Evolutionary conservation across 768 basidiomycete genomes (phyloP).

Genomic region (Psilocybe sp.): DNA sequence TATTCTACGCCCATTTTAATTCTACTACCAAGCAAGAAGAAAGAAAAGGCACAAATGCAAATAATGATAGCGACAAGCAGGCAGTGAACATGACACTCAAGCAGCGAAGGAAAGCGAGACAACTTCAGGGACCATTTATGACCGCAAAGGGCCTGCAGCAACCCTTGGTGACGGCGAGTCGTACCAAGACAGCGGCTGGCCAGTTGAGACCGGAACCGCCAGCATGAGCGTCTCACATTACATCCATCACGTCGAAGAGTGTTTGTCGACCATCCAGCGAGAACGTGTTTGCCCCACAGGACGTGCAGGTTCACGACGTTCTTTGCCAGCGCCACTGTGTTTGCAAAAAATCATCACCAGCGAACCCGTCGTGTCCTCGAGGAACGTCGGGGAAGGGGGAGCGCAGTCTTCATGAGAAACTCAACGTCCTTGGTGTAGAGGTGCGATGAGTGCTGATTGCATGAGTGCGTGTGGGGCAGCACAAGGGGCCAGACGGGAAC

Average conservation of each 20-base stretch:
- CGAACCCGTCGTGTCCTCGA: slow-evolving; percentile 18
- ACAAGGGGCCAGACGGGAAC: slow-evolving; percentile 63
- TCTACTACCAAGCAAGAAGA: no score
- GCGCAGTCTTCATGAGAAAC: slow-evolving; percentile 49
- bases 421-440: slow-evolving; percentile 61
- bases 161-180: background rate
- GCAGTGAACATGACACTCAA: background rate
- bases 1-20: no score
- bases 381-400: slow-evolving; percentile 34
- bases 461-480: slow-evolving; percentile 61
- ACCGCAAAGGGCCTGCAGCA: background rate
- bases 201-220: slow-evolving; percentile 52
- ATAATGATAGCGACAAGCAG: background rate
- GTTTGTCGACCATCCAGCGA: slow-evolving; percentile 66
- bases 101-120: background rate
- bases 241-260: slow-evolving; percentile 66
- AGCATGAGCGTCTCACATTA: slow-evolving; percentile 64
- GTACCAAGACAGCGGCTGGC: slow-evolving; percentile 14
- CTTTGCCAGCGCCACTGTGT: slow-evolving; percentile 41
- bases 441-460: slow-evolving; percentile 56
- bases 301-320: slow-evolving; percentile 53
- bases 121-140: background rate
- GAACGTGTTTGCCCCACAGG: slow-evolving; percentile 70
- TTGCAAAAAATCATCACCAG: slow-evolving; percentile 25
- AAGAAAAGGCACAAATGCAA: background rate